A percentile compares a stretch with the other conserved stretches of the same genome.
Evolutionary conservation across 2,329 filamentous ascomycete genomes (phyloP).

Genomic region (Claviceps digitariae): DNA sequence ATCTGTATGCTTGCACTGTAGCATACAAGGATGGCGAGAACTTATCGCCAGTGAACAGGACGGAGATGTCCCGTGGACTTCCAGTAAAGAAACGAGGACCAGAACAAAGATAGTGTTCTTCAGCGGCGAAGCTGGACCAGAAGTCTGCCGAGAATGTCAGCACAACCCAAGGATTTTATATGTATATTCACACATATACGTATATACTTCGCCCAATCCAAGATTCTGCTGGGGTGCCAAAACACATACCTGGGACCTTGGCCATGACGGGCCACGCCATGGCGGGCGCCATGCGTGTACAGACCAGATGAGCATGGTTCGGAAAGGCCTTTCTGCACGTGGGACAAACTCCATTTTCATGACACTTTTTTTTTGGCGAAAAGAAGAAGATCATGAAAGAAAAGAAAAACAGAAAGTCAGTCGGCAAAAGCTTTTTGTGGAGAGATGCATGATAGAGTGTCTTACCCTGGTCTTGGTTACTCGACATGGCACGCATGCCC

Average conservation of each 20-base stretch:
- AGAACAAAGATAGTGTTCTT: constrained; percentile 20
- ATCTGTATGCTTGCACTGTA: constrained; percentile 24
- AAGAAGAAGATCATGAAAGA: background rate
- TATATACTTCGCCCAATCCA: background rate
- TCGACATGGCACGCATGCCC: constrained; percentile 35
- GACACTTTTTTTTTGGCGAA: constrained; percentile 16
- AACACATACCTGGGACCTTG: constrained; percentile 21
- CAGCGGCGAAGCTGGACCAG: constrained; percentile 21
- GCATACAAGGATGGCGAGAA: constrained; percentile 26
- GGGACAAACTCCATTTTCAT: constrained; percentile 27
- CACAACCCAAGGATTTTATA: background rate
- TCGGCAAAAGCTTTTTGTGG: constrained; percentile 6
- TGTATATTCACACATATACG: background rate
- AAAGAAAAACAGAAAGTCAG: constrained; percentile 12
- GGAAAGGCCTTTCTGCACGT: constrained; percentile 28
- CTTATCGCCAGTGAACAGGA: constrained; percentile 22
- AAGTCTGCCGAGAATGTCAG: constrained; percentile 19
- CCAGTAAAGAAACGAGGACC: constrained; percentile 24
- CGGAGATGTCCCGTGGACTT: constrained; percentile 21
- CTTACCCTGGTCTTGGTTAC: constrained; percentile 34
- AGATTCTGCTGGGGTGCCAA: constrained; percentile 2
- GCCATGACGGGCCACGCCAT: constrained; percentile 25
- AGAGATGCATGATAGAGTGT: constrained; percentile 10
- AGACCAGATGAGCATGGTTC: constrained; percentile 26
- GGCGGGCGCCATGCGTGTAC: constrained; percentile 24